Base-by-base conservation (phyloP, 2,329 filamentous ascomycete species). In the Xenosphaeropsis pyriputrescens region DNA sequence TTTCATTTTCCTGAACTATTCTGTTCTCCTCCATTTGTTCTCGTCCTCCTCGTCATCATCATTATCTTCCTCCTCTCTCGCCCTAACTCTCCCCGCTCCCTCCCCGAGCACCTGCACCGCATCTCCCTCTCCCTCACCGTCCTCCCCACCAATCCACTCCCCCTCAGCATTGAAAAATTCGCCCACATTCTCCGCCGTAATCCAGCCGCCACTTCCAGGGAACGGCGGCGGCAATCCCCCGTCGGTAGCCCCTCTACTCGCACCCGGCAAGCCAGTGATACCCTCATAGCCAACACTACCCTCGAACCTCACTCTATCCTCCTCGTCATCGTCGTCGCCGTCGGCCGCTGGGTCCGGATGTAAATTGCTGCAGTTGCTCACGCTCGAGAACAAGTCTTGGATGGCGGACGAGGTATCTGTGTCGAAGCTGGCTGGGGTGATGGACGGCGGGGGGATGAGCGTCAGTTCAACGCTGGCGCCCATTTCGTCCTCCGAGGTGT, bases 181-280 rank as follows among this genome's bases (percentile, higher is more conserved):
- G 45, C 80, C 67, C 55, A 93, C 78, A 50, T 95, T 96, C 40
- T 94, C 89, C 7, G 84, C 82, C 13, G 89, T 96, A 52, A 96
- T 86, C 83, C 83, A 89, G 0, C 82, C 82, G 0, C 72, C 73
- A 36, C 80, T 84, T 1, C 82, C 81, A 0, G 82, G 79, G 56
- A 82, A 72, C 0, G 76, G 71, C 2, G 75, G 74, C n/a, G 75
- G 75, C 17, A 79, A 51, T 2, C 65, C 68, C 1, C 70, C 70
- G 39, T 63, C 58, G 5, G 48, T 47, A 11, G 58, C 56, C 13
- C 68, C 69, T 30, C 57, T 59, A 37, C 72, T 56, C 5, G 75
- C 71, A 9, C 72, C 72, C 0, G 64, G 62, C 47, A 73, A 63
- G 0, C 72, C 74, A 26, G 75, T 71, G 2, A 77, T 56, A 0